Percentiles rank a stretch among this genome's conserved stretches.
These are phyloP conservation scores for Phlebopus sp. DNA, from an alignment of 1,284 basidiomycete species.

Conservation along the genomic window DNA sequence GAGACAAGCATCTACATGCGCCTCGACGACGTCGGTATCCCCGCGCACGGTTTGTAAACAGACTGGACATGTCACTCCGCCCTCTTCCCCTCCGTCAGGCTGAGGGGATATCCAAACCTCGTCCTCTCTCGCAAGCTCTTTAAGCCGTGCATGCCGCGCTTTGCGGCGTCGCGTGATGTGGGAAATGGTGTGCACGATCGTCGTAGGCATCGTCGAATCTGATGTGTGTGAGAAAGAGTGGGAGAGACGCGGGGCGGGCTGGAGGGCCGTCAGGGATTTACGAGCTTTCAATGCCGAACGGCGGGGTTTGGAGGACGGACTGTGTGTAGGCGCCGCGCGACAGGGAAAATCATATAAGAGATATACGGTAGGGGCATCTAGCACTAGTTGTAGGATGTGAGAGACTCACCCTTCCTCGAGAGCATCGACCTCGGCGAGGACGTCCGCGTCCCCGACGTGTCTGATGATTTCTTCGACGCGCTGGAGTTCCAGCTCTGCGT, in stretches of 20 bases:
- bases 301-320: slow-evolving; percentile 43
- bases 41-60: slow-evolving; percentile 56
- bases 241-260: slow-evolving; percentile 17
- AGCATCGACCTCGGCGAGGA: slow-evolving; percentile 39
- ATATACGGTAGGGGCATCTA: slow-evolving; percentile 10
- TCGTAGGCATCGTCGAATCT: slow-evolving; percentile 34
- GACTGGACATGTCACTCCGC: slow-evolving; percentile 63
- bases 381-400: slow-evolving; percentile 2
- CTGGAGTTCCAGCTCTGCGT: slow-evolving; percentile 61
- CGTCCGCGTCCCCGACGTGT: slow-evolving; percentile 53
- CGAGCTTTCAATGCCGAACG: slow-evolving; percentile 66
- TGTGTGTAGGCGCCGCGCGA: slow-evolving; percentile 14
- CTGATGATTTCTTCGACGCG: slow-evolving; percentile 65
- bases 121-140: slow-evolving; percentile 61
- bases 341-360: too few species aligned
- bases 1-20: slow-evolving; percentile 74
- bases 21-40: slow-evolving; percentile 68
- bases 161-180: slow-evolving; percentile 62
- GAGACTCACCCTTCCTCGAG: slow-evolving; percentile 43
- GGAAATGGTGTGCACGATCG: slow-evolving; percentile 53
- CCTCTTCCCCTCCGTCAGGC: slow-evolving; percentile 34
- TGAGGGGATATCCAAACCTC: slow-evolving; percentile 25
- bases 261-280: slow-evolving; percentile 44
- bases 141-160: slow-evolving; percentile 57
- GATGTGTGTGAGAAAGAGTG: slow-evolving; percentile 12